Base-by-base conservation (phyloP, 257 asterid species). In the Nicotiana obtusifolia region DNA sequence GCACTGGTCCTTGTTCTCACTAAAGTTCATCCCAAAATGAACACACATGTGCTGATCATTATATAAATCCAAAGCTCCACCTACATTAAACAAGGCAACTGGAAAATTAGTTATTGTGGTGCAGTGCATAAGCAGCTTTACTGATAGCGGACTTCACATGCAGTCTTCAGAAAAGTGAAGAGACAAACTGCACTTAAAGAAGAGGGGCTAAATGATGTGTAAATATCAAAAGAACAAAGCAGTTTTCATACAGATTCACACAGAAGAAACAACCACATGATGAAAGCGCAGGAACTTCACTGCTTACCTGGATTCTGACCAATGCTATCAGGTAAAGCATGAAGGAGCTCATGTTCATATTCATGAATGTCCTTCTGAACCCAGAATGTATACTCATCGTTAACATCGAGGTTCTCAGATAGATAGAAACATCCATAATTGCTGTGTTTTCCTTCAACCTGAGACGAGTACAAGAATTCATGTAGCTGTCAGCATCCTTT, bases 301-400 rank as follows among this genome's bases (percentile, higher is more conserved):
- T 81, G 84, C 87, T 89, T 88, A 92, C 98, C 91, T 86, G 83
- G 84, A 84, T 85, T 79, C 76, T 88, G 89, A 84, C 82, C 85
- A 78, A 88, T 76, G 44, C 82, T 82, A 56, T 86, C 91, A 85
- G 92, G 90, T 84, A 94, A 87, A 73, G 97, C 97, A 73, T 89
- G 90, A 80, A 84, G 86, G 30, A 69, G 83, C 73, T 86, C 93
- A 76, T 86, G 78, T 24, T 64, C 85, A 73, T 88, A 77, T 76
- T 86, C 92, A 75, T 85, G 87, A 53, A 87, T 89, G 84, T 93
- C 93, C 81, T 89, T 90, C 82, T 91, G 95, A 78, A 91, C 83
- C 99, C 97, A 90, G 83, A 90, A 91, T 79, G 97, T 89, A 89
- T 91, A 90, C 62, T 93, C 97, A 88, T 94, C 97, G 84, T 91